These are phyloP conservation scores for Fusarium pilosicola DNA, from an alignment of 2,329 filamentous ascomycete species.

Conservation along the genomic window DNA sequence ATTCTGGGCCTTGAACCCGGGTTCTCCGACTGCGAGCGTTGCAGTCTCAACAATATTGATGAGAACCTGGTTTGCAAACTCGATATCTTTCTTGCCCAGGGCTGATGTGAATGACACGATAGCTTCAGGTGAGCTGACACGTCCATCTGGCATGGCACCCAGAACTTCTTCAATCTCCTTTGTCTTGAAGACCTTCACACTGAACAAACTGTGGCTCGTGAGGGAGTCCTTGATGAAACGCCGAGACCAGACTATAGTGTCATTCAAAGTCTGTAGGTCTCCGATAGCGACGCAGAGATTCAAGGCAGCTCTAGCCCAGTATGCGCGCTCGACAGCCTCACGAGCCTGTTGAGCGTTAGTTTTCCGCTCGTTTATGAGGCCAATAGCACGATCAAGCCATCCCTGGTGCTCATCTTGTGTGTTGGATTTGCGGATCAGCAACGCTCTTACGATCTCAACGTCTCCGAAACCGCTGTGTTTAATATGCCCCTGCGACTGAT, in stretches of 20 bases:
- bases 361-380: constrained; percentile 35
- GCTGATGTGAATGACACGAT: neutral
- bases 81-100: constrained; percentile 1
- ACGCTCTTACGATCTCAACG: constrained; percentile 14
- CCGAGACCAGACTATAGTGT: constrained; percentile 43
- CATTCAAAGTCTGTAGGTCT: constrained; percentile 35
- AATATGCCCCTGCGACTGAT: constrained; percentile 3
- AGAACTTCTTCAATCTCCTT: constrained; percentile 35
- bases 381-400: constrained; percentile 27
- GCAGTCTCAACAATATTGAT: constrained; percentile 29
- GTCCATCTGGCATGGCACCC: constrained; percentile 17
- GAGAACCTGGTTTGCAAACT: constrained; percentile 25
- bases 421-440: constrained; percentile 23
- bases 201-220: constrained; percentile 29
- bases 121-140: neutral
- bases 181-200: neutral
- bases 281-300: constrained; percentile 42
- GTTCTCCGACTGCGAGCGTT: constrained; percentile 16
- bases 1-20: constrained; percentile 9
- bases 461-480: constrained; percentile 20
- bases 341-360: constrained; percentile 37
- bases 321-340: constrained; percentile 33
- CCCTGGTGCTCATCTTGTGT: constrained; percentile 1
- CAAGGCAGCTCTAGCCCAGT: constrained; percentile 44
- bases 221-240: constrained; percentile 46